Conservation (phyloP, 2,329 filamentous ascomycete species). For the Penicillium sp. region DNA sequence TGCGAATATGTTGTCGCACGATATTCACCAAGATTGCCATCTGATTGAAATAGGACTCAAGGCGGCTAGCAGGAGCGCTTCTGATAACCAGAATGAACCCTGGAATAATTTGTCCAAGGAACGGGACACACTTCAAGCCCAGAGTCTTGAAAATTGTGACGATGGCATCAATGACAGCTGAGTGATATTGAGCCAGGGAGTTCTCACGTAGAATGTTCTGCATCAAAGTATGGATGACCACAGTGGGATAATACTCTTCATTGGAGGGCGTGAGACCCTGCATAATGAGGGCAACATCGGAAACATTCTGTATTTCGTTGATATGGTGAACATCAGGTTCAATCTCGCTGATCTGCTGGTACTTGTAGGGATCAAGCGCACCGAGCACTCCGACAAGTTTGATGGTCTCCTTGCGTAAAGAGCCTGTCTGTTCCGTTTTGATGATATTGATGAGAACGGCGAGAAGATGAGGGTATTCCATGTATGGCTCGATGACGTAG, state of each 20-base stretch:
- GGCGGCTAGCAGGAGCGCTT: conserved; percentile 69
- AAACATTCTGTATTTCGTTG: conserved; percentile 66
- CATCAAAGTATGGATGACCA: conserved; percentile 93
- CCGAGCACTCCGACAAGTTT: conserved; percentile 94
- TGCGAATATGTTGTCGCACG: conserved; percentile 92
- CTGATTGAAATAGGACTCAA: conserved; percentile 98
- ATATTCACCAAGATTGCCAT: conserved; percentile 89
- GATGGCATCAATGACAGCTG: conserved; percentile 91
- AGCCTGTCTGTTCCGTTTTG: conserved; percentile 82
- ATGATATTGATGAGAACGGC: conserved; percentile 93
- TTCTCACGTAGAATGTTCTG: conserved; percentile 82
- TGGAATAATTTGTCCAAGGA: conserved; percentile 89
- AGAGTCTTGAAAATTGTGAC: conserved; percentile 99
- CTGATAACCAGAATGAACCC: conserved; percentile 89
- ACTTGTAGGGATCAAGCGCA: conserved; percentile 91
- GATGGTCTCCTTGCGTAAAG: conserved; percentile 88
- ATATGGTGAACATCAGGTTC: conserved; percentile 76
- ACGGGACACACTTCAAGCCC: conserved; percentile 92
- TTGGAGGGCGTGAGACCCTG: conserved; percentile 91
- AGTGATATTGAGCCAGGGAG: conserved; percentile 86
- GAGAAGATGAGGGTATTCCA: conserved; percentile 90
- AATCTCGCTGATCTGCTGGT: conserved; percentile 87
- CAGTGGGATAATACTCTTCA: conserved; percentile 97
- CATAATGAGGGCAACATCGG: conserved; percentile 98
- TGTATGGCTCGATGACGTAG: conserved; percentile 94